Evolutionary conservation across 371 early-diverging fungal genomes (phyloP).

Genomic region (Syncephalastrum contaminatum): DNA sequence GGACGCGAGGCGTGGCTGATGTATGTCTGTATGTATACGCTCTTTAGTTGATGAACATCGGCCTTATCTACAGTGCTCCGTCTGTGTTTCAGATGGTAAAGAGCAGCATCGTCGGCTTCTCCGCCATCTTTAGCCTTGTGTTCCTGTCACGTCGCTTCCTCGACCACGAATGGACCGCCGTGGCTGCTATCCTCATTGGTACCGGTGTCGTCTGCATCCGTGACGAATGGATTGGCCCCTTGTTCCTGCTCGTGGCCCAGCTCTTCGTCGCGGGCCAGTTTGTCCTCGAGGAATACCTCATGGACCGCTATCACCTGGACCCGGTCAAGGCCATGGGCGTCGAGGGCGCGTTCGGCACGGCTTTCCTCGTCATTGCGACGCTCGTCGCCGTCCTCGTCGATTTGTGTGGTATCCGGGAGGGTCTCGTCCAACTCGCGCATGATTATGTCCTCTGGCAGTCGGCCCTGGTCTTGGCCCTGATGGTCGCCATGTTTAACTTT

Average conservation of each 20-base stretch:
- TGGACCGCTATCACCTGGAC: conserved; percentile 43
- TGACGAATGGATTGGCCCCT: conserved; percentile 32
- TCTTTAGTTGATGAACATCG: conserved; percentile 37
- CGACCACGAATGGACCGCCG: conserved; percentile 34
- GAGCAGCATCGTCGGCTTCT: conserved; percentile 46
- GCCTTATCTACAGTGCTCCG: conserved; percentile 45
- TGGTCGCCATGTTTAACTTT: conserved; percentile 49
- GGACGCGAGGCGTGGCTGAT: neutral
- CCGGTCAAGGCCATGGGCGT: conserved; percentile 49
- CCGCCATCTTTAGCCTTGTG: conserved; percentile 39
- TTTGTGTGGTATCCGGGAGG: conserved; percentile 24
- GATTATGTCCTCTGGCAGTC: conserved; percentile 35
- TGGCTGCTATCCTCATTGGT: conserved; percentile 30
- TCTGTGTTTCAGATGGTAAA: conserved; percentile 49
- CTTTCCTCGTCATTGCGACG: conserved; percentile 21
- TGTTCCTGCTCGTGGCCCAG: conserved; percentile 34
- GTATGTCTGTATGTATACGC: neutral
- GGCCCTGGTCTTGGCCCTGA: conserved; percentile 31
- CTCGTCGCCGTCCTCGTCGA: conserved; percentile 23
- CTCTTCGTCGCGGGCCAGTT: conserved; percentile 45
- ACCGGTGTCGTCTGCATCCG: conserved; percentile 19
- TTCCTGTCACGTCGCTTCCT: conserved; percentile 44
- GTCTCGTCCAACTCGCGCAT: conserved; percentile 24
- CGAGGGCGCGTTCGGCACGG: conserved; percentile 40
- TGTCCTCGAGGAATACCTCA: conserved; percentile 45